A percentile compares a stretch with the other conserved stretches of the same genome.
phyloP scores from a whole-genome alignment of 2,329 filamentous ascomycete species.

The Diaporthe sp. region DNA sequence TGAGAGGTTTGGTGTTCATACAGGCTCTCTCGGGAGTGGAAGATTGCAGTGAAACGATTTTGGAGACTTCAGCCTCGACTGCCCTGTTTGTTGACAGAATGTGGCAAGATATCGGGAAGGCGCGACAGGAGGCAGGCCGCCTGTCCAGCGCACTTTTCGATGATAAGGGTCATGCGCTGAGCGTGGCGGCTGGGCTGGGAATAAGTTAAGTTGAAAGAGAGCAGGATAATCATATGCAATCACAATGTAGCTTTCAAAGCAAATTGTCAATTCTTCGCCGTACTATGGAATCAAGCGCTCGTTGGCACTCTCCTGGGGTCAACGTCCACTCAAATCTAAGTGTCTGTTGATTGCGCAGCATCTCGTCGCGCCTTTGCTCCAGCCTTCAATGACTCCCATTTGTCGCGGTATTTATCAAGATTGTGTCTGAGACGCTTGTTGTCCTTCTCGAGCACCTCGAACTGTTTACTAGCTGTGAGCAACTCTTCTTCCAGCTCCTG shows the following conservation, averaged over 20 bases:
- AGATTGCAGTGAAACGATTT: neutral
- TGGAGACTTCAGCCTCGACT: neutral
- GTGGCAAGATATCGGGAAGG: neutral
- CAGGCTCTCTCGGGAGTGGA: neutral
- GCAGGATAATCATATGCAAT: neutral
- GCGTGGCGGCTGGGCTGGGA: neutral
- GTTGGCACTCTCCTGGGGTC: neutral
- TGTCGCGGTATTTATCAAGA: slow-evolving; percentile 70
- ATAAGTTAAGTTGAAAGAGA: neutral
- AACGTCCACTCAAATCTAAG: neutral
- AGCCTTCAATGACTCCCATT: slow-evolving; percentile 73
- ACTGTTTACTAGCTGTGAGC: slow-evolving; percentile 67
- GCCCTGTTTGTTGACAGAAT: neutral
- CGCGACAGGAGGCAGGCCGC: neutral
- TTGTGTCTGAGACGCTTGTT: slow-evolving; percentile 69
- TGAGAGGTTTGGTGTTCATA: neutral
- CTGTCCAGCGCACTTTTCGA: no score
- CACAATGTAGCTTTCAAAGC: neutral
- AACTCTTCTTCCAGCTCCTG: slow-evolving; percentile 79
- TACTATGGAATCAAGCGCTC: slow-evolving; percentile 2
- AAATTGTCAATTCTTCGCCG: neutral
- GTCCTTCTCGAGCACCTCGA: slow-evolving; percentile 76
- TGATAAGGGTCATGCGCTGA: neutral
- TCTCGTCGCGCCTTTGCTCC: slow-evolving; percentile 69
- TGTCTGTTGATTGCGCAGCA: slow-evolving; percentile 46